A percentile compares a stretch with the other conserved stretches of the same genome.
These are phyloP conservation scores for Capsella bursapastoris DNA, from an alignment of 345 rosid species.

Conservation along the genomic window DNA sequence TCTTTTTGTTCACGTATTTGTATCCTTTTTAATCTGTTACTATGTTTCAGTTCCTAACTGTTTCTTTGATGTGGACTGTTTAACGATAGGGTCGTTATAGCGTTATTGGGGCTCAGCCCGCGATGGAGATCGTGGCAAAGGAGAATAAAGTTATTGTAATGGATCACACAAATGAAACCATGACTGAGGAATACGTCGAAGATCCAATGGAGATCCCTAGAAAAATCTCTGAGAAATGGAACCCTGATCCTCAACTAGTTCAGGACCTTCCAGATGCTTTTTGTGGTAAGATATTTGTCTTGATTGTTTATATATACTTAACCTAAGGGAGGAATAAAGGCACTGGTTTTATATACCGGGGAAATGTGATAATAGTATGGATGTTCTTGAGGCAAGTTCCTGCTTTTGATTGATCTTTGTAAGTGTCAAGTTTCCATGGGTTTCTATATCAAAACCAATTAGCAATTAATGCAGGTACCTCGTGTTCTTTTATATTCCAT, in stretches of 20 bases:
- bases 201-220: constrained; percentile 81
- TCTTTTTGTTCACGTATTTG: neutral
- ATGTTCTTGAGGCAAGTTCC: neutral
- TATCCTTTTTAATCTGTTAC: neutral
- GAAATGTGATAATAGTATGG: constrained; percentile 7
- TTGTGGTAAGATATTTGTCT: constrained; percentile 59
- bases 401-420: constrained; percentile 10
- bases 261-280: constrained; percentile 83
- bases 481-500: neutral
- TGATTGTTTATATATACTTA: constrained; percentile 7
- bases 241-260: constrained; percentile 70
- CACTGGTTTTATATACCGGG: constrained; percentile 6
- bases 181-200: constrained; percentile 67
- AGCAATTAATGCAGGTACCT: neutral
- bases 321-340: neutral
- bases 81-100: constrained; percentile 71
- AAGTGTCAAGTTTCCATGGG: neutral
- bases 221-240: constrained; percentile 74
- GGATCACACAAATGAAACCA: constrained; percentile 65
- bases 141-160: constrained; percentile 68
- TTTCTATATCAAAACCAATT: constrained; percentile 9
- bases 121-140: constrained; percentile 76
- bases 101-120: constrained; percentile 85
- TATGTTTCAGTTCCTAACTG: constrained; percentile 1
- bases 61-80: constrained; percentile 31